phyloP scores from a whole-genome alignment of 345 rosid species.

The Brassica incana region DNA sequence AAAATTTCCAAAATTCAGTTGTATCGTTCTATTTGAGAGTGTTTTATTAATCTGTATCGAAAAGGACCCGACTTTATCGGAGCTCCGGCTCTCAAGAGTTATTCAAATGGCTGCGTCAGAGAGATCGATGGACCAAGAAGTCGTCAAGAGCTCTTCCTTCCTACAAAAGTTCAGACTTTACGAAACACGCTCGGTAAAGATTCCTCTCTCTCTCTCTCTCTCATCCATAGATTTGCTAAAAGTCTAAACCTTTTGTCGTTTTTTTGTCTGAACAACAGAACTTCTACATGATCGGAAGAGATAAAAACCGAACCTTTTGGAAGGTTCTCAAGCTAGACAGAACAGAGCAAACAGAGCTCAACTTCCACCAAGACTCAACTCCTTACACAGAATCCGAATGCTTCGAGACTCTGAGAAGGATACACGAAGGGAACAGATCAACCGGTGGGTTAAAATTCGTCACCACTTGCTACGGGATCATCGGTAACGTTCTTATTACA shows the following conservation, averaged over 20 bases:
- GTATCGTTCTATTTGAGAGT: not conserved
- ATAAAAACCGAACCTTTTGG: conserved; percentile 66
- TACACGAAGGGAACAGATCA: conserved; percentile 77
- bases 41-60: not conserved
- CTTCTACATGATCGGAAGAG: conserved; percentile 86
- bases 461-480: conserved; percentile 77
- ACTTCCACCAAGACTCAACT: conserved; percentile 62
- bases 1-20: conserved; percentile 15
- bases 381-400: conserved; percentile 73
- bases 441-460: conserved; percentile 86
- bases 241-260: not conserved
- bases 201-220: not conserved
- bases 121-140: conserved; percentile 34
- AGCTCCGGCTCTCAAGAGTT: conserved; percentile 44
- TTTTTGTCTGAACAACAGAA: conserved; percentile 46
- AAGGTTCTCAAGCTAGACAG: conserved; percentile 80
- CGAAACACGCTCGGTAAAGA: conserved; percentile 77
- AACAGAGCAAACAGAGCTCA: conserved; percentile 62
- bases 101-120: conserved; percentile 42
- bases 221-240: not conserved
- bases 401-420: conserved; percentile 58
- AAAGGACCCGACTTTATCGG: conserved; percentile 37
- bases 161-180: conserved; percentile 84
- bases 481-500: conserved; percentile 49
- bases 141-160: conserved; percentile 40